Evolutionary conservation across 2,329 filamentous ascomycete genomes (phyloP).

Genomic region (Ophiocordyceps australis): DNA sequence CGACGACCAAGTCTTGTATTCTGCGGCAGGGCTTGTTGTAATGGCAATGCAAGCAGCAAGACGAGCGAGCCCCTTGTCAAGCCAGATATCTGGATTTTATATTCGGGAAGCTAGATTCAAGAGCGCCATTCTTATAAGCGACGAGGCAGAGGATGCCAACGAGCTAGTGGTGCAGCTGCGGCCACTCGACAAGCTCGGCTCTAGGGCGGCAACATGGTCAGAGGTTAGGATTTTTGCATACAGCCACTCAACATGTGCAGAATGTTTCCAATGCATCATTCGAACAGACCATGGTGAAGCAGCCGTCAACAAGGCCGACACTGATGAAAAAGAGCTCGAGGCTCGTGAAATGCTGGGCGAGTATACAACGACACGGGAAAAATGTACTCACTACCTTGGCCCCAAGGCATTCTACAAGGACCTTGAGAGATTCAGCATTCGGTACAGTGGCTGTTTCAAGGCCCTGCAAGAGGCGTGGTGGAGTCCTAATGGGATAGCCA

Average conservation of each 20-base stretch:
- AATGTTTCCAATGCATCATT: conserved; percentile 1
- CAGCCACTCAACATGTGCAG: not conserved
- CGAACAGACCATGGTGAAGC: conserved; percentile 1
- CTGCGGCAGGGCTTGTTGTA: not conserved
- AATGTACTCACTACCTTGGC: not conserved
- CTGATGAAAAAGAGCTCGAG: not conserved
- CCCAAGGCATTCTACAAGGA: not conserved
- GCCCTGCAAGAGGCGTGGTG: conserved; percentile 1
- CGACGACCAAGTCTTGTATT: not conserved
- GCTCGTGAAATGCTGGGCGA: not conserved
- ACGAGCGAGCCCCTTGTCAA: no score
- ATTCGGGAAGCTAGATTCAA: not conserved
- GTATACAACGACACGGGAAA: not conserved
- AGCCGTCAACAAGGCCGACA: not conserved
- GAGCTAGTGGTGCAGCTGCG: conserved; percentile 2
- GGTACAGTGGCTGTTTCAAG: conserved; percentile 2
- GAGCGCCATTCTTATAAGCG: not conserved
- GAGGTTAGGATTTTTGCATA: conserved; percentile 2
- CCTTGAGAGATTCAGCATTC: conserved; percentile 1
- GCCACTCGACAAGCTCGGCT: not conserved
- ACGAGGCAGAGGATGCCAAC: not conserved
- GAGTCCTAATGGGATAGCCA: not conserved
- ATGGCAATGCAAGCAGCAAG: not conserved
- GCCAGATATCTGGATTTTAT: not conserved
- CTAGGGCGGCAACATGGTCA: conserved; percentile 1